phyloP scores from a whole-genome alignment of 768 basidiomycete genomes.

The Saitozyma podzolica region DNA sequence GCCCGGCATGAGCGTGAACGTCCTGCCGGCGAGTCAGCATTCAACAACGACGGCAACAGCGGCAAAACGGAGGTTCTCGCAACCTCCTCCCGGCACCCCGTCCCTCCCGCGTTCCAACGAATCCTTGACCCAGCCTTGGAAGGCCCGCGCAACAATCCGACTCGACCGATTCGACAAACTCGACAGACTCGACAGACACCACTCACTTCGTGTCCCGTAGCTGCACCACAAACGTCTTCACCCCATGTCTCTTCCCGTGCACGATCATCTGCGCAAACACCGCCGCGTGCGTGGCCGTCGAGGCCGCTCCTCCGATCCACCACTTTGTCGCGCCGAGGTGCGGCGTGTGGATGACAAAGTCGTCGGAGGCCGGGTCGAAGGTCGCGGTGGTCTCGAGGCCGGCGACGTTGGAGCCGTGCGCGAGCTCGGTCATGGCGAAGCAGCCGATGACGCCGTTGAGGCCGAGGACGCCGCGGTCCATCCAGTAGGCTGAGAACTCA shows the following conservation, averaged over 20 bases:
- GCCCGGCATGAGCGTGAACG: conserved; percentile 53
- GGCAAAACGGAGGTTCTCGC: too few species aligned
- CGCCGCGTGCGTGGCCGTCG: conserved; percentile 55
- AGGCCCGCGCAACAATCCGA: too few species aligned
- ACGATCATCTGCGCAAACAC: conserved; percentile 56
- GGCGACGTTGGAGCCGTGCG: conserved; percentile 55
- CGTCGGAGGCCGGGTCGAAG: conserved; percentile 53
- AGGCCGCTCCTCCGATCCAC: conserved; percentile 58
- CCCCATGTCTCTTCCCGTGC: conserved; percentile 54
- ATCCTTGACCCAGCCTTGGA: too few species aligned
- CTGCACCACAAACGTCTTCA: conserved; percentile 56
- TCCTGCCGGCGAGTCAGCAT: conserved; percentile 38
- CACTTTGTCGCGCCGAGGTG: conserved; percentile 56
- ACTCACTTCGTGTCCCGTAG: conserved; percentile 52
- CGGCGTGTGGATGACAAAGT: conserved; percentile 56
- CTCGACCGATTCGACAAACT: too few species aligned
- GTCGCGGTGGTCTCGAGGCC: conserved; percentile 57
- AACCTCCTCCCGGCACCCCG: too few species aligned
- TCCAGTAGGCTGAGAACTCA: conserved; percentile 51
- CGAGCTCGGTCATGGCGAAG: conserved; percentile 52
- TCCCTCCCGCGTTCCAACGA: too few species aligned
- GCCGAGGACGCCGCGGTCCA: conserved; percentile 54
- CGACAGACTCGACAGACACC: too few species aligned
- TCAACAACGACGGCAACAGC: background rate
- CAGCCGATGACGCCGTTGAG: conserved; percentile 56